These are phyloP conservation scores for Theileria sp. DNA, from an alignment of 169 alveolate genomes.

Conservation along the genomic window DNA sequence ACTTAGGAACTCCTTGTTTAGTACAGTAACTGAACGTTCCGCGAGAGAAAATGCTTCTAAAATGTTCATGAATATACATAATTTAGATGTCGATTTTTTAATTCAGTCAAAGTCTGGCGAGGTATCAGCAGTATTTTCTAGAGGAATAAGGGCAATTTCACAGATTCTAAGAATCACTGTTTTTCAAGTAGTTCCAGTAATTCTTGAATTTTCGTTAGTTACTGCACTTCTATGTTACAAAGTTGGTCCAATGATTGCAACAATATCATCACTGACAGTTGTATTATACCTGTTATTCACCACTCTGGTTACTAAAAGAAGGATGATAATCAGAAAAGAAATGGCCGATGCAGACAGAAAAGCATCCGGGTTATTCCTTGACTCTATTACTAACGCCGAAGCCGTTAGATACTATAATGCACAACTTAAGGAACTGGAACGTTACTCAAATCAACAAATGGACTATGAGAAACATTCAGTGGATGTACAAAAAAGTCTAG, in stretches of 20 bases:
- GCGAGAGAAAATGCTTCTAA: constrained; percentile 70
- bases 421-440: constrained; percentile 67
- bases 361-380: constrained; percentile 78
- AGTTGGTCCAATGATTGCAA: constrained; percentile 79
- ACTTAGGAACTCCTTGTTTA: constrained; percentile 72
- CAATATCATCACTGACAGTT: constrained; percentile 79
- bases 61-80: constrained; percentile 75
- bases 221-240: constrained; percentile 76
- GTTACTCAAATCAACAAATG: constrained; percentile 68
- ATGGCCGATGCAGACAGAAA: constrained; percentile 82
- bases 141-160: constrained; percentile 78
- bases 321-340: constrained; percentile 75
- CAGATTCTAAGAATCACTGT: constrained; percentile 72
- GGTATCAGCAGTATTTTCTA: constrained; percentile 67
- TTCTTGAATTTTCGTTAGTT: constrained; percentile 79
- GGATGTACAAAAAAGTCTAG: constrained; percentile 72
- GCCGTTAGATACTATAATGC: constrained; percentile 76
- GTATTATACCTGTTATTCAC: constrained; percentile 75
- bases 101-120: constrained; percentile 76
- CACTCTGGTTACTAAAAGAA: constrained; percentile 75
- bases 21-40: constrained; percentile 72
- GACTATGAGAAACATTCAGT: constrained; percentile 75
- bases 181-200: constrained; percentile 78
- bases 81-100: constrained; percentile 71
- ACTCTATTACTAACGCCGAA: constrained; percentile 80